A percentile compares a stretch with the other conserved stretches of the same genome.
Conservation (phyloP, 2,329 filamentous ascomycete species). For the Cladophialophora carrionii region DNA sequence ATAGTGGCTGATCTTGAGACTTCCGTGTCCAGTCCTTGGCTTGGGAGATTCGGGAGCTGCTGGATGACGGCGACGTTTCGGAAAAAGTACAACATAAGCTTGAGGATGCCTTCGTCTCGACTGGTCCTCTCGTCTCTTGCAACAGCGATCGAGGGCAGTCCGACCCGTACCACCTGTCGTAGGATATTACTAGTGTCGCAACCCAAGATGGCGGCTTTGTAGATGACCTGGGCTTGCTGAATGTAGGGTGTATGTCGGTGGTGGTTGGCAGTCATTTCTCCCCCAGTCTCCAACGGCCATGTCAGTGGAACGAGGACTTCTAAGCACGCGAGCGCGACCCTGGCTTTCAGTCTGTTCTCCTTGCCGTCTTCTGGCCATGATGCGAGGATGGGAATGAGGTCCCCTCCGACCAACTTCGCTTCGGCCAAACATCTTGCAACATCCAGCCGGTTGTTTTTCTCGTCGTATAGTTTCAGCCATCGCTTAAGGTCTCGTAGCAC, state of each 20-base stretch:
- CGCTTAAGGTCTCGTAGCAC: conserved; percentile 90
- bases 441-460: conserved; percentile 90
- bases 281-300: conserved; percentile 84
- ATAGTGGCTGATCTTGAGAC: conserved; percentile 86
- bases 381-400: conserved; percentile 85
- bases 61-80: conserved; percentile 86
- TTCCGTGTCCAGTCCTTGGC: conserved; percentile 86
- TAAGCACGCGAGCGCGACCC: conserved; percentile 80
- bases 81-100: conserved; percentile 83
- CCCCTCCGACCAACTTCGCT: conserved; percentile 86
- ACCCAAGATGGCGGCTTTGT: conserved; percentile 87
- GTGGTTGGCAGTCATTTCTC: conserved; percentile 88
- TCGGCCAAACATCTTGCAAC: conserved; percentile 91
- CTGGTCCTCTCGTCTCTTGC: conserved; percentile 73
- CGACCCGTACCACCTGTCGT: conserved; percentile 77
- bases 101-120: conserved; percentile 89
- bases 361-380: conserved; percentile 74
- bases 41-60: conserved; percentile 70
- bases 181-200: conserved; percentile 77
- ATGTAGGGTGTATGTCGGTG: conserved; percentile 89
- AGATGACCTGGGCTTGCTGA: conserved; percentile 81
- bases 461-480: conserved; percentile 94
- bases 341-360: conserved; percentile 74
- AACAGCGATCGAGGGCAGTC: conserved; percentile 81
- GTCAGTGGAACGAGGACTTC: conserved; percentile 91